Evolutionary conservation across 106 monocot genomes (phyloP), one percentile per base, ranked within the genome.

Genomic region (Phalaenopsis equestris): DNA sequence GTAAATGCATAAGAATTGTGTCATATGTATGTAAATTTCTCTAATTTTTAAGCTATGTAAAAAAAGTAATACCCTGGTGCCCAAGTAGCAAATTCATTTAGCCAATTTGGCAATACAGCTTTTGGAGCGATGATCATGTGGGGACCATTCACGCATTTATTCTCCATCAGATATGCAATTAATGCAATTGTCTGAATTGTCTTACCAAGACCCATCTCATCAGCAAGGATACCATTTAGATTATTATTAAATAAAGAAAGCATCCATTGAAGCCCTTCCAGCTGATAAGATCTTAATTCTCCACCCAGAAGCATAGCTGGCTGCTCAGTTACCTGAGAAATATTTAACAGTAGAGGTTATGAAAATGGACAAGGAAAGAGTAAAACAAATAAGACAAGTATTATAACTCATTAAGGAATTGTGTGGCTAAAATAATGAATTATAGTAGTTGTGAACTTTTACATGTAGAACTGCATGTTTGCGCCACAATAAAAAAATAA

Each of bases 181-280:
- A 99, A 72, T 75, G 99, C 87, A 55, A 99, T 99, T 2, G 94
- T 95, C 79, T 99, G 99, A 77, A 99, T 99, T 81, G 99, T 99
- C 91, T 99, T 99, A 56, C 99, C 99, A 30, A 99, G 84, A 58
- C 99, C 99, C 99, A 99, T 99, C 82, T 99, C 99, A 90, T 99
- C 95, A 85, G 99, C 99, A 23, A 99, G 84, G 76, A 95, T 99
- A 75, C 99, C 99, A 92, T 99, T 99, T 75, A 99, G 84, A 77
- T 99, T 99, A 83, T 99, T 99, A 82, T 99, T 99, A 70, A 95
- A 99, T 61, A 99, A 84, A 76, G 99, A 99, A 80, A 99, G 99
- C 99, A 99, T 99, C 99, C 99, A 99, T 83, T 99, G 99, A 80
- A 99, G 93, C 8, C 99, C 99, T 89, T 99, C 95, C 82, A 99